A percentile compares a stretch with the other conserved stretches of the same genome.
Evolutionary conservation across 2,329 filamentous ascomycete genomes (phyloP).

Genomic region (Diaporthe caulivora): DNA sequence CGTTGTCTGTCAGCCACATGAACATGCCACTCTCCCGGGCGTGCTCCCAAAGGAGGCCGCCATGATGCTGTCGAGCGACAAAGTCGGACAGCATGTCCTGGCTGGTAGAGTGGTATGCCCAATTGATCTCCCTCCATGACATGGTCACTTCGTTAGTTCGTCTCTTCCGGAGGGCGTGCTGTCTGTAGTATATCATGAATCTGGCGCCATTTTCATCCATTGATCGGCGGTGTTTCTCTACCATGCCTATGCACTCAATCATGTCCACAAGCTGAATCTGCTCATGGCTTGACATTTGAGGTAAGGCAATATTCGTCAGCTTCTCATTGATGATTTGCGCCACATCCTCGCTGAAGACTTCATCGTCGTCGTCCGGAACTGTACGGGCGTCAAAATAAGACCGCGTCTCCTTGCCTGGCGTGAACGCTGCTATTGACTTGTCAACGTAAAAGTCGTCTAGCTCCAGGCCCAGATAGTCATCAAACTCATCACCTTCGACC

Average conservation of each 20-base stretch:
- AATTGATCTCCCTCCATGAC: slow-evolving; percentile 84
- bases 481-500: slow-evolving; percentile 82
- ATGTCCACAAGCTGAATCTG: slow-evolving; percentile 89
- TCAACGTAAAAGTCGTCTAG: slow-evolving; percentile 69
- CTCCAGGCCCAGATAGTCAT: slow-evolving; percentile 79
- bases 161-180: slow-evolving; percentile 78
- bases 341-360: slow-evolving; percentile 77
- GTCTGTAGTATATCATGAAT: slow-evolving; percentile 89
- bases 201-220: slow-evolving; percentile 91
- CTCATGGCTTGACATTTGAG: slow-evolving; percentile 85
- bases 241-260: slow-evolving; percentile 84
- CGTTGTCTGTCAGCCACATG: slow-evolving; percentile 89
- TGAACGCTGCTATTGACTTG: slow-evolving; percentile 38
- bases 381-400: slow-evolving; percentile 54
- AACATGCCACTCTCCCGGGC: slow-evolving; percentile 91
- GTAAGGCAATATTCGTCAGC: slow-evolving; percentile 79
- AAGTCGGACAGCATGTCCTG: slow-evolving; percentile 93
- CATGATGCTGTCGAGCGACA: slow-evolving; percentile 82
- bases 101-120: slow-evolving; percentile 86
- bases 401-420: slow-evolving; percentile 48
- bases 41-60: slow-evolving; percentile 84
- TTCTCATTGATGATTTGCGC: slow-evolving; percentile 80
- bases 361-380: slow-evolving; percentile 65
- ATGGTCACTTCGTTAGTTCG: slow-evolving; percentile 75
- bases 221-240: slow-evolving; percentile 88